These are phyloP conservation scores for Tylopilus balloui DNA, from an alignment of 768 basidiomycete genomes.

Conservation along the genomic window DNA sequence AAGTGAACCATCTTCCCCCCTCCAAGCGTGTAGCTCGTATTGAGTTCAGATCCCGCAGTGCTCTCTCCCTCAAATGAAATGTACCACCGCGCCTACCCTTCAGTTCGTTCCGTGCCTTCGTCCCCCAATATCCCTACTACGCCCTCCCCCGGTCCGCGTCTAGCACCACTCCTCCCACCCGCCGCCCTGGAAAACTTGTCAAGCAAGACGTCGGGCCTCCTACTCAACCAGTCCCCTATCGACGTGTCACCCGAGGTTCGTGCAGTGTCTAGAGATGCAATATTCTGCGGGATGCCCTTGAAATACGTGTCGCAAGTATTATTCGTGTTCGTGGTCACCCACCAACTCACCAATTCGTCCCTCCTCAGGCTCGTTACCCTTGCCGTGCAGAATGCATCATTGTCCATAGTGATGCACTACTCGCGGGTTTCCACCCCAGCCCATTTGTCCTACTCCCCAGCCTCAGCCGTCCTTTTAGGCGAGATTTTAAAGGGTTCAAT, in stretches of 20 bases:
- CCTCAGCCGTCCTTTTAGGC: slow-evolving; percentile 89
- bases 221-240: slow-evolving; percentile 33
- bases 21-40: slow-evolving; percentile 4
- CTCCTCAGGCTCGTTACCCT: slow-evolving; percentile 66
- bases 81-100: slow-evolving; percentile 58
- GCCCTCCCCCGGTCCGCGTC: slow-evolving; percentile 35
- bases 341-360: slow-evolving; percentile 4
- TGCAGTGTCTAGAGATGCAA: slow-evolving; percentile 35
- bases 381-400: slow-evolving; percentile 90
- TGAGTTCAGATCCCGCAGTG: slow-evolving; percentile 23
- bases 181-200: slow-evolving; percentile 39
- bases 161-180: slow-evolving; percentile 50
- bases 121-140: slow-evolving; percentile 23
- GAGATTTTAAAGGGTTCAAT: slow-evolving; percentile 93
- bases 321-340: background rate
- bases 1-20: slow-evolving; percentile 21
- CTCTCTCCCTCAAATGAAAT: slow-evolving; percentile 44
- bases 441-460: slow-evolving; percentile 83
- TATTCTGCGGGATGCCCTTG: slow-evolving; percentile 65
- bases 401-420: slow-evolving; percentile 98
- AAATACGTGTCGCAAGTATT: slow-evolving; percentile 76
- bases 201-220: slow-evolving; percentile 36
- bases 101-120: slow-evolving; percentile 51
- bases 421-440: slow-evolving; percentile 86
- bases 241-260: slow-evolving; percentile 32